Base-by-base conservation (phyloP, 2,329 filamentous ascomycete species). In the Dothistroma septosporum region DNA sequence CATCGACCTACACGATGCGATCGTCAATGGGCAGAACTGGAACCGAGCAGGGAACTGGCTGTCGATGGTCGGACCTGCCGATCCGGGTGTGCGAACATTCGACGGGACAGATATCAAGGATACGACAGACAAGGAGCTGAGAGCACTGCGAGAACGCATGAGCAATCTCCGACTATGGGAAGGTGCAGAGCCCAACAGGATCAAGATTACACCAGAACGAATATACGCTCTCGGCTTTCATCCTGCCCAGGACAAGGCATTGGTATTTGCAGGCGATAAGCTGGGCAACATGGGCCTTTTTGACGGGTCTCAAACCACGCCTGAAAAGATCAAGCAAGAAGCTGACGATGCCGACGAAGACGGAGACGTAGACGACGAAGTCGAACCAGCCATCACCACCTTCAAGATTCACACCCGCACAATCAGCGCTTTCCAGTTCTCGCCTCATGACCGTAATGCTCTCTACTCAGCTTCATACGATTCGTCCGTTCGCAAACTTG, bases 221-320 rank as follows among this genome's bases (percentile, higher is more conserved):
- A 84, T 96, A 58, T 99, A 97, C 71, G 83, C 90, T 0, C 85
- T 97, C 69, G 87, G 88, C 0, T 93, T 99, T 68, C 94, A 99
- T 69, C 94, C 94, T 0, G 92, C 87, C 0, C 81, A 87, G 60
- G 86, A 92, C 2, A 97, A 97, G 70, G 87, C 92, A 0, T 80
- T 99, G 2, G 83, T 97, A 1, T 95, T 99, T 72, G 93, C 93
- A 0, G 93, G 93, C 11, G 94, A 99, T 70, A 99, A 99, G 73
- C 83, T 95, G 66, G 93, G 94, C 0, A 90, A 91, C 24, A 81
- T 97, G 61, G 94, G 94, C 0, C 85, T 99, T 0, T 93, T 97
- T 58, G 93, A 99, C 72, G 92, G 88, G 1, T 92, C 90, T 0
- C 91, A 95, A 66, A 83, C 83, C 2, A 78, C 79, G 1, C 71